phyloP scores from a whole-genome alignment of 2,329 filamentous ascomycete species.

The Calonectria multiphialidica region DNA sequence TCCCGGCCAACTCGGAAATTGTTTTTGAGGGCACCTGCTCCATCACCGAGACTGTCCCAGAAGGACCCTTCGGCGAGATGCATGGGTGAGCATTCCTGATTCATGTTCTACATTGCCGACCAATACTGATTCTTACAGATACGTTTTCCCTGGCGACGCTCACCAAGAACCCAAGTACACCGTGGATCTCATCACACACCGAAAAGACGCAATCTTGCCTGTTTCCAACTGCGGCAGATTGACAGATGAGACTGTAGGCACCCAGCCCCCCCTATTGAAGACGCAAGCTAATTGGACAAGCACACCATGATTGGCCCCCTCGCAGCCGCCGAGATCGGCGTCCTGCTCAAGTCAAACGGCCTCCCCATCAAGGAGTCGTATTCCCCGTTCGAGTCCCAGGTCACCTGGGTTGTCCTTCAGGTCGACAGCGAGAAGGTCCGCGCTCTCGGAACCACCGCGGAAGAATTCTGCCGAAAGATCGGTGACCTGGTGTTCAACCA shows the following conservation, averaged over 20 bases:
- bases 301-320: constrained; percentile 38
- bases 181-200: constrained; percentile 25
- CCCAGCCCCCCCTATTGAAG: too few relatives aligned
- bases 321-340: constrained; percentile 28
- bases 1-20: constrained; percentile 64
- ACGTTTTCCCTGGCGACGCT: constrained; percentile 25
- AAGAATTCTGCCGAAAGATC: constrained; percentile 53
- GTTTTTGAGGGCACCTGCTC: constrained; percentile 63
- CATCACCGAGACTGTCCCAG: constrained; percentile 53
- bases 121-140: constrained; percentile 2
- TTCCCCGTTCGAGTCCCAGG: constrained; percentile 59
- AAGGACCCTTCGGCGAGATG: constrained; percentile 64
- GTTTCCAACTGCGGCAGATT: constrained; percentile 26
- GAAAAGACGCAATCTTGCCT: constrained; percentile 27
- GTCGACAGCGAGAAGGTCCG: constrained; percentile 69
- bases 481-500: constrained; percentile 57
- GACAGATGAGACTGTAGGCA: constrained; percentile 28
- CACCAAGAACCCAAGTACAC: constrained; percentile 20
- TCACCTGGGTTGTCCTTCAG: constrained; percentile 64
- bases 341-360: constrained; percentile 32
- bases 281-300: neutral
- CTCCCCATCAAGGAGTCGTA: constrained; percentile 59
- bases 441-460: constrained; percentile 62
- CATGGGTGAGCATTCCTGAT: constrained; percentile 29
- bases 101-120: neutral